Conservation (phyloP, 2,329 filamentous ascomycete species). For the Penicillium sp. region DNA sequence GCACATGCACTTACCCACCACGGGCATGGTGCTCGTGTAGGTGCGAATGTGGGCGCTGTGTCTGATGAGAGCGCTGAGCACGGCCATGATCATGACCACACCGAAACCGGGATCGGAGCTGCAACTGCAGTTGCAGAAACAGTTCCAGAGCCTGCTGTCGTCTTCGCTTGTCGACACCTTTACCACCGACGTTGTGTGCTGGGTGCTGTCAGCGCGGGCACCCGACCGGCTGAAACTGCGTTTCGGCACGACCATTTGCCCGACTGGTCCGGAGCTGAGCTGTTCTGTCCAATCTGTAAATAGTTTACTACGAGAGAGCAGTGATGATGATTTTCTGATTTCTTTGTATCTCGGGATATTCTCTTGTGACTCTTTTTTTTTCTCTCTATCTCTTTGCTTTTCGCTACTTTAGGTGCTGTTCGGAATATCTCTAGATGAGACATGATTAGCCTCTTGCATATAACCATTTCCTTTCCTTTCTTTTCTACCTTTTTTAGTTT, state of each 20-base stretch:
- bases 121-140: not conserved
- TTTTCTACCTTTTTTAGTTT: too few species aligned
- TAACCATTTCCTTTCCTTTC: not conserved
- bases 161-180: constrained; percentile 51
- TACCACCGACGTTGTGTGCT: constrained; percentile 49
- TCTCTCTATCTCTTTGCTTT: not conserved
- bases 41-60: not conserved
- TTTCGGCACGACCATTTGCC: constrained; percentile 22
- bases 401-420: not conserved
- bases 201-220: constrained; percentile 21
- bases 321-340: too few species aligned
- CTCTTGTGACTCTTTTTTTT: not conserved
- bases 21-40: not conserved
- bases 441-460: not conserved
- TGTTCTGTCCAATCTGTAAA: constrained; percentile 42
- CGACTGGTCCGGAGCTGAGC: constrained; percentile 30
- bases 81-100: not conserved
- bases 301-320: constrained; percentile 17
- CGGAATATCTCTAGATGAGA: constrained; percentile 2
- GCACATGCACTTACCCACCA: constrained; percentile 6
- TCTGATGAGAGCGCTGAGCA: constrained; percentile 2
- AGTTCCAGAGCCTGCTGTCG: constrained; percentile 36
- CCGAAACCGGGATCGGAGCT: not conserved
- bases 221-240: constrained; percentile 14
- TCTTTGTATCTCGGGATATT: not conserved